Base-by-base conservation (phyloP, 345 rosid genomes). In the Citrus reticulata region DNA sequence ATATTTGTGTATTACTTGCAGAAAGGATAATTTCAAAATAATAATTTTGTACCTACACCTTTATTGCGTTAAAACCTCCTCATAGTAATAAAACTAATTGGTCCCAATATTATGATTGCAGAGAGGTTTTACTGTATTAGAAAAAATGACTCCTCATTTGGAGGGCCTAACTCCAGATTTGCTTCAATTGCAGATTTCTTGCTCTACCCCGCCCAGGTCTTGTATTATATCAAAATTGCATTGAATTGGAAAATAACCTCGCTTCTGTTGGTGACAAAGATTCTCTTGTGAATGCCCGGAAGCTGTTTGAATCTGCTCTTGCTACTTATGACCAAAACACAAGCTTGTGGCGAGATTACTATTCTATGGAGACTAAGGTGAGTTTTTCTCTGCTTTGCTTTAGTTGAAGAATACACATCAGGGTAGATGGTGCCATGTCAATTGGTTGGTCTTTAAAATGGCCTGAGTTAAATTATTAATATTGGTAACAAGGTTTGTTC, bases 301-400 rank as follows among this genome's bases (percentile, higher is more conserved):
- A 89, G 86, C 77, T 96, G 46, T 96, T 88, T 76, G 99, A 91
- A 74, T 87, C 97, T 74, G 99, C 94, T 57, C 87, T 93, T 70
- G 76, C 93, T 39, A 86, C 85, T 66, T 89, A 94, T 77, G 85
- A 85, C 72, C 95, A 91, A 82, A 81, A 89, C 59, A 72, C 83
- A 68, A 82, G 85, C 81, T 82, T 96, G 83, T 94, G 99, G 99
- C 84, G 77, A 80, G 88, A 86, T 84, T 94, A 90, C 87, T 76
- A 90, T 83, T 76, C 92, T 30, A 79, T 90, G 87, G 99, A 96
- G 86, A 84, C 73, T 6, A 90, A 91, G 97, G 99, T 93, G 70
- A 81, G 4, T 24, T 4, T 34, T 30, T 2, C 49, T 58, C 24
- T 6, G 61, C 49, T 58, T 64, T 39, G 6, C 30, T 69, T 9